These are phyloP conservation scores for Ascosphaera pollenicola DNA, from an alignment of 2,329 filamentous ascomycete genomes.

Conservation along the genomic window DNA sequence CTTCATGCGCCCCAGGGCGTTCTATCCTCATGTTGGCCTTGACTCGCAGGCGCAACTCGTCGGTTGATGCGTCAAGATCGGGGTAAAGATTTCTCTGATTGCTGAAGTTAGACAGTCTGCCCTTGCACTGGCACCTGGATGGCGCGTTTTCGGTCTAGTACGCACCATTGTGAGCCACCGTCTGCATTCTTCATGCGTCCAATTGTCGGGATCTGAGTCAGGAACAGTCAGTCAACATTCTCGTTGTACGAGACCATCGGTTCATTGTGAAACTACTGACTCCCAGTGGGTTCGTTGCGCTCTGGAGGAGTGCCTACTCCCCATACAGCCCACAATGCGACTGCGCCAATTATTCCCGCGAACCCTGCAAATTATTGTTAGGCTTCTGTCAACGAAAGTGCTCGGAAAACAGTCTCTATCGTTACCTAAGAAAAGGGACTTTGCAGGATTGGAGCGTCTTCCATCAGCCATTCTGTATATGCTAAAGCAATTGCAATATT, in stretches of 20 bases:
- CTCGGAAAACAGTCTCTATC: conserved; percentile 1
- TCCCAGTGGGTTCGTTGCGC: conserved; percentile 52
- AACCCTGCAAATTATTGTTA: conserved; percentile 35
- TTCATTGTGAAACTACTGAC: conserved; percentile 23
- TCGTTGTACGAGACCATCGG: neutral
- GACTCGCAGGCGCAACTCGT: conserved; percentile 45
- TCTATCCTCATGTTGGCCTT: conserved; percentile 40
- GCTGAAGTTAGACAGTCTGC: too few relatives aligned
- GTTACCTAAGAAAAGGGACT: conserved; percentile 51
- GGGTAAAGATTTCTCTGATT: conserved; percentile 34
- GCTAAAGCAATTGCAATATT: neutral
- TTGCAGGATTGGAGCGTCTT: conserved; percentile 5
- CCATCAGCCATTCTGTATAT: neutral
- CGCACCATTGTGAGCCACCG: conserved; percentile 60
- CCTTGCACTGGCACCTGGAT: neutral
- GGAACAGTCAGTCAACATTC: neutral
- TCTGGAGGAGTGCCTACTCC: conserved; percentile 65
- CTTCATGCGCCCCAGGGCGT: too few relatives aligned
- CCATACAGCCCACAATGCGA: conserved; percentile 67
- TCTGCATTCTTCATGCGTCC: conserved; percentile 61
- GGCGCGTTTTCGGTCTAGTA: conserved; percentile 12
- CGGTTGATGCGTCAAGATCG: conserved; percentile 33
- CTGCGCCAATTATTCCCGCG: conserved; percentile 58
- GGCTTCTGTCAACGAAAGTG: conserved; percentile 1
- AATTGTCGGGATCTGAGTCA: conserved; percentile 37